Percentiles rank a stretch among this genome's conserved stretches.
Conservation (phyloP, 768 basidiomycete genomes). For the Mycena pura region DNA sequence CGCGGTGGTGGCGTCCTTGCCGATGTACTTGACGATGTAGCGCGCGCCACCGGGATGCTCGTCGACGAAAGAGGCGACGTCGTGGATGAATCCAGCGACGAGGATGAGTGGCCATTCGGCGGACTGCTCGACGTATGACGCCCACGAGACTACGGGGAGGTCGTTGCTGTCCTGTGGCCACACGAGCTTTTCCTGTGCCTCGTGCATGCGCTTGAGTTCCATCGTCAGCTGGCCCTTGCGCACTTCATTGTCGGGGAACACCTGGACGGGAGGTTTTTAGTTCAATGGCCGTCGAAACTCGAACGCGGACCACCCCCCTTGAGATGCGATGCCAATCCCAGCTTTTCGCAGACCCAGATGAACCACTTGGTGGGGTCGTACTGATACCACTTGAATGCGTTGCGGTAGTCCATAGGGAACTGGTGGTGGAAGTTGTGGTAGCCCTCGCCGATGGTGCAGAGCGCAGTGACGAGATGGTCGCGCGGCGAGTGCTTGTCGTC, state of each 20-base stretch:
- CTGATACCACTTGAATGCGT: conserved; percentile 93
- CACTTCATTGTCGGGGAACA: conserved; percentile 64
- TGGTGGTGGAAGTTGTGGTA: conserved; percentile 99
- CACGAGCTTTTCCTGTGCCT: conserved; percentile 72
- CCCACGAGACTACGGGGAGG: conserved; percentile 86
- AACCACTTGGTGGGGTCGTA: conserved; percentile 96
- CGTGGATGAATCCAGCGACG: conserved; percentile 93
- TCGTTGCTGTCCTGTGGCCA: conserved; percentile 84
- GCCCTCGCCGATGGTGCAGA: conserved; percentile 93
- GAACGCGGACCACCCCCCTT: conserved; percentile 51
- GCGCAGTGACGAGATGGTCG: conserved; percentile 87
- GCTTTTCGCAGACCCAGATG: conserved; percentile 63
- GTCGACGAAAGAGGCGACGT: conserved; percentile 82
- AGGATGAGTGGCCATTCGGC: conserved; percentile 82
- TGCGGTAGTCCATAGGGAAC: conserved; percentile 97
- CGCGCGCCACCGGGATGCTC: conserved; percentile 94
- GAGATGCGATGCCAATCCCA: conserved; percentile 77
- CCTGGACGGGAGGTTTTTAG: conserved; percentile 30
- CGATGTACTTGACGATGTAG: conserved; percentile 82
- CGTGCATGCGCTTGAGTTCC: conserved; percentile 86
- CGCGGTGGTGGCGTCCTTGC: conserved; percentile 90
- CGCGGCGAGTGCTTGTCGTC: conserved; percentile 95
- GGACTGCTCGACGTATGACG: conserved; percentile 83
- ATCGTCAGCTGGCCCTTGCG: conserved; percentile 94
- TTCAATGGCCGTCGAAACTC: no score